Evolutionary conservation across 306 rosid species (phyloP).

Genomic region (Sicyos edulis): DNA sequence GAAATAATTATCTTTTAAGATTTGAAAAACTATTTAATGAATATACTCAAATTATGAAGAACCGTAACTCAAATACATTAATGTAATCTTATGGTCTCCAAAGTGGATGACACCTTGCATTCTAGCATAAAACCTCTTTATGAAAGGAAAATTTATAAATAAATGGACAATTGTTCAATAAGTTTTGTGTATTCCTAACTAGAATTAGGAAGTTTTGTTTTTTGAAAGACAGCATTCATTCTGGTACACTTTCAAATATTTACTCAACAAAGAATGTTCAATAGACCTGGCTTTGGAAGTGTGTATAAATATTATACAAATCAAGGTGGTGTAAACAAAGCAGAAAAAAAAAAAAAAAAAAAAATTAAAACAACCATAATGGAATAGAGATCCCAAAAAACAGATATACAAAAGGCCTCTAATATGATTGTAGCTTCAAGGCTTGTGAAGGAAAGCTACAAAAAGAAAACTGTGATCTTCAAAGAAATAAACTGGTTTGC

Average conservation of each 20-base stretch:
- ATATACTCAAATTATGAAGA: too few relatives aligned
- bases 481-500: neutral
- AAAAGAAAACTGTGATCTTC: neutral
- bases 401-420: constrained; percentile 16
- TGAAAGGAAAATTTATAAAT: too few relatives aligned
- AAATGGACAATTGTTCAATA: too few relatives aligned
- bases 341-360: neutral
- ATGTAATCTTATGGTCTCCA: too few relatives aligned
- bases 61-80: too few relatives aligned
- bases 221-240: neutral
- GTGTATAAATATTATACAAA: constrained; percentile 1
- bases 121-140: too few relatives aligned
- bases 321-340: neutral
- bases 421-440: neutral
- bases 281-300: neutral
- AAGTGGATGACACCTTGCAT: too few relatives aligned
- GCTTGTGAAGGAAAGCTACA: neutral
- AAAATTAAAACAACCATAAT: neutral
- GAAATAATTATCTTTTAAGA: too few relatives aligned
- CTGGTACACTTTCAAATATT: neutral
- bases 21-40: too few relatives aligned
- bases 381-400: neutral
- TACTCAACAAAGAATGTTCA: neutral
- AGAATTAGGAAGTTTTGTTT: too few relatives aligned
- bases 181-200: too few relatives aligned